Conservation (phyloP, 2,329 filamentous ascomycete genomes). For the Verticillium nonalfalfae region DNA sequence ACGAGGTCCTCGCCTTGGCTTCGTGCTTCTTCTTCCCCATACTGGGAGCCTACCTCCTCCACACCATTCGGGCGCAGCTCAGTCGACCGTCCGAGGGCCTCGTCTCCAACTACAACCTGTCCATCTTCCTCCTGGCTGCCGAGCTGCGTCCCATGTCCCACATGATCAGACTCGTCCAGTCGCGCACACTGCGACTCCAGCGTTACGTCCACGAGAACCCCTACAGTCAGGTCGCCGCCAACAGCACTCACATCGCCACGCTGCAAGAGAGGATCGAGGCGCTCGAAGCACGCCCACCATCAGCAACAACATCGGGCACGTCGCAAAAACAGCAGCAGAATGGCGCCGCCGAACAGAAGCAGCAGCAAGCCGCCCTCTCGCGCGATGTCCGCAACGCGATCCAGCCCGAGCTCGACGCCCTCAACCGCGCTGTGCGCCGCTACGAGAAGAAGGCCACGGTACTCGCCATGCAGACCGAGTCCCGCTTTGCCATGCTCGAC, state of each 20-base stretch:
- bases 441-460: conserved; percentile 86
- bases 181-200: conserved; percentile 76
- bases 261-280: conserved; percentile 61
- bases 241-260: conserved; percentile 42
- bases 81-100: conserved; percentile 79
- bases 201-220: conserved; percentile 56
- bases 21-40: conserved; percentile 77
- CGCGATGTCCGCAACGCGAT: conserved; percentile 58
- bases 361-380: conserved; percentile 36
- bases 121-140: conserved; percentile 80
- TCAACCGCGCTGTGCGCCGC: conserved; percentile 80
- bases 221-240: conserved; percentile 24
- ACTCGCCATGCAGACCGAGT: conserved; percentile 69
- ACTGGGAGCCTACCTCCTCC: conserved; percentile 76
- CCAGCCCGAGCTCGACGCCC: conserved; percentile 77
- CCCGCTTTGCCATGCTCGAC: conserved; percentile 66
- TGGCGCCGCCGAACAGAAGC: conserved; percentile 26
- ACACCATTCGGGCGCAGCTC: conserved; percentile 73
- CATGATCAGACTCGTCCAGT: conserved; percentile 71
- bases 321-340: conserved; percentile 21
- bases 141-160: conserved; percentile 81
- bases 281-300: conserved; percentile 55
- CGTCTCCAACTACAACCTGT: conserved; percentile 88
- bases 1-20: conserved; percentile 68
- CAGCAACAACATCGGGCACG: conserved; percentile 18